phyloP scores from a whole-genome alignment of 2,329 filamentous ascomycete genomes.

The Aspergillus sp. region DNA sequence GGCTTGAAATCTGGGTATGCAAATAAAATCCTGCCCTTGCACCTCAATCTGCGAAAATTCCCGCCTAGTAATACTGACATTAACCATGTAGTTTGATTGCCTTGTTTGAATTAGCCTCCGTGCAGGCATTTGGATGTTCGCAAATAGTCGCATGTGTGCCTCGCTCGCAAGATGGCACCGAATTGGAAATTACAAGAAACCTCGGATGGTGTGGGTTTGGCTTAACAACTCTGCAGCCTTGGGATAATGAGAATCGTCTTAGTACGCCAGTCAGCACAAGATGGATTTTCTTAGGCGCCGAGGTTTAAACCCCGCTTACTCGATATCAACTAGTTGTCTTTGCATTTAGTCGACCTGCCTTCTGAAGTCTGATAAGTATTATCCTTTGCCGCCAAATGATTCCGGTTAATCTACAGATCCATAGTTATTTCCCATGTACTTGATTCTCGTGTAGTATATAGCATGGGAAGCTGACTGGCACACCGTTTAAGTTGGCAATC shows the following conservation, averaged over 20 bases:
- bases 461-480: not conserved
- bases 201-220: slow-evolving; percentile 93
- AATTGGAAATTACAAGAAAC: slow-evolving; percentile 70
- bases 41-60: not conserved
- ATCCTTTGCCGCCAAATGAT: not conserved
- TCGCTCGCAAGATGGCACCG: slow-evolving; percentile 62
- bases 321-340: not conserved
- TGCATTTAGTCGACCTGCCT: not conserved
- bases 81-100: slow-evolving; percentile 68
- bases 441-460: not conserved
- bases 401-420: not conserved
- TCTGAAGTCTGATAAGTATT: not conserved
- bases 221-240: slow-evolving; percentile 75
- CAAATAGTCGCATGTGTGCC: slow-evolving; percentile 81
- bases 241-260: slow-evolving; percentile 55
- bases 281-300: slow-evolving; percentile 89
- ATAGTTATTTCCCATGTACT: not conserved
- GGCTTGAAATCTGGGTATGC: slow-evolving; percentile 86
- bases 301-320: slow-evolving; percentile 59
- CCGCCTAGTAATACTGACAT: not conserved
- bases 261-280: slow-evolving; percentile 68
- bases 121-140: slow-evolving; percentile 68
- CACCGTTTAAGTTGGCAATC: not conserved
- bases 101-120: slow-evolving; percentile 81
- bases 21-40: not conserved